Evolutionary conservation across 768 basidiomycete species (phyloP), one percentile per base, ranked within the genome.

Genomic region (Psilocybe tampanensis): DNA sequence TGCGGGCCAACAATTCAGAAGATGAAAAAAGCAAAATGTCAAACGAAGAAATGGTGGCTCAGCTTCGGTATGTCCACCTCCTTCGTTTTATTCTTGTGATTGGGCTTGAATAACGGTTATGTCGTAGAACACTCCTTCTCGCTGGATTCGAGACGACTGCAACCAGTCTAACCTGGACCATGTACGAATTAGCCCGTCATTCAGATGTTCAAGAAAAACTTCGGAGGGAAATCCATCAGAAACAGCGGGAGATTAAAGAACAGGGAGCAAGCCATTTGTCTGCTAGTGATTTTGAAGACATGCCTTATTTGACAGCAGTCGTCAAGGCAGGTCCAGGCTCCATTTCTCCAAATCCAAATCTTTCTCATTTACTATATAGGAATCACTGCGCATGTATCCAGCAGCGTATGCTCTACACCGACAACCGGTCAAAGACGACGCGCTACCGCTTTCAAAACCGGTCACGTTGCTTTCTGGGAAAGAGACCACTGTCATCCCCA

Each of bases 131-230:
- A 1, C 72, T 83, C 13, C 70, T 82, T 26, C 57, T 82, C 32
- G 81, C 81, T 5, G 84, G 82, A 1, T 80, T 88, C 62, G 86
- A 88, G 64, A 86, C 85, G 8, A 85, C 83, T 11, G 77, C 86
- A 0, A 83, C 78, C 56, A 77, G 80, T 0, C 59, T 88, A 44
- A 76, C 75, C 51, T 92, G 86, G 85, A 76, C 80, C 6, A 69
- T 91, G 12, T 74, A 86, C 51, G 84, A 87, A 58, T 76, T 94
- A 26, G 79, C 86, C 9, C 79, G 76, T 29, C 73, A 85, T 59
- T 83, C 82, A 0, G 73, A 82, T 8, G 68, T 85, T 6, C 90
- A 94, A 70, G 73, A 70, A 2, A 78, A 74, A 55, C 80, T 93
- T 34, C 81, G 92, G 17, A 66, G 71, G 0, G 91, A 92, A 71